A percentile compares a stretch with the other conserved stretches of the same genome.
Conservation (phyloP, 225 moss, liverwort and hornwort species). For the Polytrichum commune region DNA sequence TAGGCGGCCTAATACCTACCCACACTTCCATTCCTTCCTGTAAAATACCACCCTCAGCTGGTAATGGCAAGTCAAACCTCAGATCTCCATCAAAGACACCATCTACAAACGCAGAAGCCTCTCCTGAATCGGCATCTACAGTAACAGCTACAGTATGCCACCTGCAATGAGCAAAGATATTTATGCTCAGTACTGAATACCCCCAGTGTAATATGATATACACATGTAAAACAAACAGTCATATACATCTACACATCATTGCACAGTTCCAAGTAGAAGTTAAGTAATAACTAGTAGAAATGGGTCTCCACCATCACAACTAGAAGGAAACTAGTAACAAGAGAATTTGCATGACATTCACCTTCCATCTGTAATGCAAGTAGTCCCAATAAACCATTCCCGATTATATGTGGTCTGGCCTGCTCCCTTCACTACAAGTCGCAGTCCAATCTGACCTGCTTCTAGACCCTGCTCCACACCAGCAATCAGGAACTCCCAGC, state of each 20-base stretch:
- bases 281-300: no score
- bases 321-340: not conserved
- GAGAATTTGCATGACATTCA: slow-evolving; percentile 12
- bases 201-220: no score
- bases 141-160: slow-evolving; percentile 70
- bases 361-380: slow-evolving; percentile 66
- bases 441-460: slow-evolving; percentile 64
- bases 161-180: slow-evolving; percentile 17
- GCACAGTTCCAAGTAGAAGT: no score
- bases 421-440: slow-evolving; percentile 57
- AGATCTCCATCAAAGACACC: slow-evolving; percentile 54
- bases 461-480: slow-evolving; percentile 68
- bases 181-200: not conserved
- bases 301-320: not conserved
- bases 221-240: no score
- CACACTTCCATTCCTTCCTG: slow-evolving; percentile 59
- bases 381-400: slow-evolving; percentile 62
- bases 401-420: slow-evolving; percentile 58
- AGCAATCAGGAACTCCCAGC: slow-evolving; percentile 68
- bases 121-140: slow-evolving; percentile 56
- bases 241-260: no score
- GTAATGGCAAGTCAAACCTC: slow-evolving; percentile 46
- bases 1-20: slow-evolving; percentile 65
- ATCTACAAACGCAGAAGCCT: slow-evolving; percentile 55
- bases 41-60: slow-evolving; percentile 56